Evolutionary conservation across 1,284 basidiomycete species (phyloP).

Genomic region (Trichosporon sp.): DNA sequence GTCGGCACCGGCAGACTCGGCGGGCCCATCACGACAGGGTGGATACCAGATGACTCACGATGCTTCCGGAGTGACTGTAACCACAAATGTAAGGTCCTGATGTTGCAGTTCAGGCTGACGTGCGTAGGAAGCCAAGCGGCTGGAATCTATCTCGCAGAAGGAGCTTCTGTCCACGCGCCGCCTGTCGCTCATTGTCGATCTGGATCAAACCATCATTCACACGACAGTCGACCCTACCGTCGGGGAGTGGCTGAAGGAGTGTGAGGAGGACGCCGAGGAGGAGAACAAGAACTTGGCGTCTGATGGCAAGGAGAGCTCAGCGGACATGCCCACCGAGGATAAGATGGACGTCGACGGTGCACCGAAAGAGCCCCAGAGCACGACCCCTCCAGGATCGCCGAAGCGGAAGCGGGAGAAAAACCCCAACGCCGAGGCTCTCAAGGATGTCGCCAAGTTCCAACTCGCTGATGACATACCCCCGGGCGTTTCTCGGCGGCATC

Average conservation of each 20-base stretch:
- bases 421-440: constrained; percentile 54
- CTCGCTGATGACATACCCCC: constrained; percentile 68
- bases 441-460: constrained; percentile 77
- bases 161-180: constrained; percentile 71
- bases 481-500: constrained; percentile 49
- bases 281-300: constrained; percentile 32
- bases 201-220: constrained; percentile 98
- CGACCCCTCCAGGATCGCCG: constrained; percentile 23
- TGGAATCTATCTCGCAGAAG: constrained; percentile 75
- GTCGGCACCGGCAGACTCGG: constrained; percentile 65
- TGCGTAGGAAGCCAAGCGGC: constrained; percentile 74
- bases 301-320: not conserved
- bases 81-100: constrained; percentile 36
- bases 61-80: constrained; percentile 50
- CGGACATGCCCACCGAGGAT: constrained; percentile 36
- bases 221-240: constrained; percentile 98
- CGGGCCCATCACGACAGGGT: constrained; percentile 35
- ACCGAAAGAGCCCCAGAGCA: constrained; percentile 40
- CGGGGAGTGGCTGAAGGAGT: constrained; percentile 90
- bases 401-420: constrained; percentile 31
- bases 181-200: constrained; percentile 92
- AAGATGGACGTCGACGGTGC: not conserved
- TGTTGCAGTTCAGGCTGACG: constrained; percentile 3
- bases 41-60: constrained; percentile 49
- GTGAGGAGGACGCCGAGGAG: constrained; percentile 49